Evolutionary conservation across 805 yeast species (phyloP), one percentile per base, ranked within the genome.

Genomic region (Lipomyces lipofer): DNA sequence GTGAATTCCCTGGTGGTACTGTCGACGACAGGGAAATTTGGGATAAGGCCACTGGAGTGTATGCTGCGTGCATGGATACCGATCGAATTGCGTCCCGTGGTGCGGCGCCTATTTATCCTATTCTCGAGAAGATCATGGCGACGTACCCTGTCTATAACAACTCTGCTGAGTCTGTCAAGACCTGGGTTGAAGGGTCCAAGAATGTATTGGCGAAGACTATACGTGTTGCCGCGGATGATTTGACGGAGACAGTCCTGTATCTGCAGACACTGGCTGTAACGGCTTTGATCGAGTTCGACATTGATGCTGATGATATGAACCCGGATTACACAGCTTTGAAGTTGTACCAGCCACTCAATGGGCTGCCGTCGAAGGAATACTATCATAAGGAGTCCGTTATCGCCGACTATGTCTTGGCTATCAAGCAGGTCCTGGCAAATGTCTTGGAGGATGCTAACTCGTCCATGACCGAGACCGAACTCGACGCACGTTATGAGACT

Each of bases 311-410:
- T 32, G 60, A 56, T 43, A 49, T 52, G 53, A 27, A 57, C 42
- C 62, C 62, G 6, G 62, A 58, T 42, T 49, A 33, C 49, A 52
- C 42, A n/a, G 43, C 36, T 6, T 46, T 58, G 25, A 48, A 36
- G 24, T 29, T 58, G 15, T 49, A 48, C 40, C 62, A 58, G 50
- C 50, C 53, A 15, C 40, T 56, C 25, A 58, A 58, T 49, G 62
- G 62, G n/a, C 35, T 58, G 38, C 62, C 62, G 19, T 58, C 62
- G 8, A 52, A 52, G 47, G 58, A 58, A 44, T 58, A 58, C 56
- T 58, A 58, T 43, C 12, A 36, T 13, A 40, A 36, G 24, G 42
- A 51, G 15, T 33, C 38, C 17, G 42, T 58, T 15, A 28, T 51
- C 17, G 53, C 33, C n/a, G 44, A 35, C 8, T 58, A 58, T 36